Conservation (phyloP, 345 rosid species). For the Corymbia maculata region DNA sequence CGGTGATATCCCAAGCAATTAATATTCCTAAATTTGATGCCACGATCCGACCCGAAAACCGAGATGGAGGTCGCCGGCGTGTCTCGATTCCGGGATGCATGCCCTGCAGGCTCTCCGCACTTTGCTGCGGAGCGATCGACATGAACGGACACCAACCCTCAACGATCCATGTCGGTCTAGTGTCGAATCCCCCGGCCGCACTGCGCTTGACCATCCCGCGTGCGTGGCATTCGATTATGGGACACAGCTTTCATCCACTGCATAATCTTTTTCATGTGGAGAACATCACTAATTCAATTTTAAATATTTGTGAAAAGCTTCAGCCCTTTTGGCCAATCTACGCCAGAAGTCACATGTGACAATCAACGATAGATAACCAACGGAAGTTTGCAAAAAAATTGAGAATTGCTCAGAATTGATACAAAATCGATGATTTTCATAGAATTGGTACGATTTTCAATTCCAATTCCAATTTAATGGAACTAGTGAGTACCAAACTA, state of each 20-base stretch:
- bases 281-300: too few species aligned
- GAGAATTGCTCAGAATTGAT: too few species aligned
- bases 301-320: too few species aligned
- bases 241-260: not conserved
- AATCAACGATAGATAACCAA: too few species aligned
- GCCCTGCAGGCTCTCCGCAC: not conserved
- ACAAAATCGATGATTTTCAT: too few species aligned
- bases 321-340: too few species aligned
- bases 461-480: too few species aligned
- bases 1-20: not conserved
- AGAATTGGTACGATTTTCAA: too few species aligned
- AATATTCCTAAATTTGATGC: not conserved
- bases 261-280: too few species aligned
- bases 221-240: not conserved
- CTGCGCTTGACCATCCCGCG: not conserved
- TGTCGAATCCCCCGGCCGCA: not conserved
- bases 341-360: too few species aligned
- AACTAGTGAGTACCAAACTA: too few species aligned
- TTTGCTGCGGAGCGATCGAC: not conserved
- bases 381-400: too few species aligned
- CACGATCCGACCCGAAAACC: not conserved
- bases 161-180: not conserved
- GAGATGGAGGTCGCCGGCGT: not conserved
- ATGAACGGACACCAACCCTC: not conserved
- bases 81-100: not conserved